These are phyloP conservation scores for Dalbergia cochinchinensis DNA, from an alignment of 306 rosid genomes.

Conservation along the genomic window DNA sequence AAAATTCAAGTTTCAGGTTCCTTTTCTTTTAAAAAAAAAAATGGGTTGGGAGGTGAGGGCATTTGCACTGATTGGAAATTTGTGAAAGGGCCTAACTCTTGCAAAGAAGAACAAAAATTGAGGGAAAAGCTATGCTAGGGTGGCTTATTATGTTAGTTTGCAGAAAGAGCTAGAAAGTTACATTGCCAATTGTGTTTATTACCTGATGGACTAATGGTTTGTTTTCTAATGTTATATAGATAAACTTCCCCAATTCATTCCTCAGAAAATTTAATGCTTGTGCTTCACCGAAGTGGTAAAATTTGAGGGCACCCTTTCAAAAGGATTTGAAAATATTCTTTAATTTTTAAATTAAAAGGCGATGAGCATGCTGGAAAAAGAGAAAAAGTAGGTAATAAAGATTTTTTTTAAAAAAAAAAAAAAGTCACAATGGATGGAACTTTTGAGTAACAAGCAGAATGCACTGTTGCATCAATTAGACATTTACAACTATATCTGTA, in stretches of 20 bases:
- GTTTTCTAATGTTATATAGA: conserved; percentile 4
- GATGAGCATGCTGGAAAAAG: not conserved
- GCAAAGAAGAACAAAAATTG: not conserved
- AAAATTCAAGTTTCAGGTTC: not conserved
- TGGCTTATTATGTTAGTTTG: not conserved
- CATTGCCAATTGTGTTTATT: not conserved
- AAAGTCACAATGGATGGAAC: not conserved
- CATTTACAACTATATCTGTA: conserved; percentile 28
- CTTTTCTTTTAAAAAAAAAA: too few relatives aligned
- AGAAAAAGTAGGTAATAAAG: not conserved
- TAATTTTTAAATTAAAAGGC: not conserved
- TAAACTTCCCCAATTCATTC: not conserved
- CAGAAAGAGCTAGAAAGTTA: not conserved
- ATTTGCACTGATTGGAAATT: too few relatives aligned
- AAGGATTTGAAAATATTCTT: not conserved
- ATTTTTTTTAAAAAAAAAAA: not conserved
- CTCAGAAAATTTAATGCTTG: not conserved
- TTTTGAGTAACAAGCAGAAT: conserved; percentile 9
- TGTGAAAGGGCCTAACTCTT: not conserved
- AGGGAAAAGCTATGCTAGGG: not conserved
- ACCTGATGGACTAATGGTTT: not conserved
- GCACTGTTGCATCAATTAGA: not conserved
- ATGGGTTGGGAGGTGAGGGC: too few relatives aligned
- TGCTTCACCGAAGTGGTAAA: not conserved
- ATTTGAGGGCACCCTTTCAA: conserved; percentile 2